Base-by-base conservation (phyloP, 2,329 filamentous ascomycete species). In the Colletotrichum somersetense region DNA sequence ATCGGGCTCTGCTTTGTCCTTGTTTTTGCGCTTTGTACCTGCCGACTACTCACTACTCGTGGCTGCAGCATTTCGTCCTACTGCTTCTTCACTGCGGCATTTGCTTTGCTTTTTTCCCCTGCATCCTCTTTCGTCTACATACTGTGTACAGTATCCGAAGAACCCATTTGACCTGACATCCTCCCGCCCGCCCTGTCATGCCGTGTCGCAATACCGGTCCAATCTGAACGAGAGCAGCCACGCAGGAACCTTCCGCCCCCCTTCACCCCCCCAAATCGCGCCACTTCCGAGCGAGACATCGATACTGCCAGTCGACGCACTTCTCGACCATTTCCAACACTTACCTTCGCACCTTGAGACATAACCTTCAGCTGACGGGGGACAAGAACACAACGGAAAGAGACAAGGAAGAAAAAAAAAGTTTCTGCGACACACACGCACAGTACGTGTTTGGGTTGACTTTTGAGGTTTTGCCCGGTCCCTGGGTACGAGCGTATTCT, bases 91-190 rank as follows among this genome's bases (percentile, higher is more conserved):
- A 30, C 30, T 72, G 59, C 69, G 53, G 59, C 69, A 64, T 69
- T 72, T 69, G 69, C 66, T 64, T 72, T 69, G 69, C 66, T 65
- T 69, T 69, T 63, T 72, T 70, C 66, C 59, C 33, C 20, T 70
- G 48, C 66, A 64, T 64, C 66, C 66, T 23, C 59, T 44, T 33
- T 42, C 62, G 62, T 38, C 66, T 38, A 26, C 55, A 50, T 64
- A 65, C 69, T n/a, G 44, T 46, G 44, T 46, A 14, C 44, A 1
- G 44, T n/a, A n/a, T 46, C 20, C 44, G 44, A n/a, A n/a, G 26
- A 26, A 26, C 35, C 70, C 58, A 40, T 69, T 52, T 44, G 66
- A 64, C 66, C 59, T 59, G 66, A 53, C 48, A 26, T 68, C 48
- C 46, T 69, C 46, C 44, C 63, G 35, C 38, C 65, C 8, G 58